phyloP scores from a whole-genome alignment of 495 filamentous ascomycete genomes.

The Neurospora africana region DNA sequence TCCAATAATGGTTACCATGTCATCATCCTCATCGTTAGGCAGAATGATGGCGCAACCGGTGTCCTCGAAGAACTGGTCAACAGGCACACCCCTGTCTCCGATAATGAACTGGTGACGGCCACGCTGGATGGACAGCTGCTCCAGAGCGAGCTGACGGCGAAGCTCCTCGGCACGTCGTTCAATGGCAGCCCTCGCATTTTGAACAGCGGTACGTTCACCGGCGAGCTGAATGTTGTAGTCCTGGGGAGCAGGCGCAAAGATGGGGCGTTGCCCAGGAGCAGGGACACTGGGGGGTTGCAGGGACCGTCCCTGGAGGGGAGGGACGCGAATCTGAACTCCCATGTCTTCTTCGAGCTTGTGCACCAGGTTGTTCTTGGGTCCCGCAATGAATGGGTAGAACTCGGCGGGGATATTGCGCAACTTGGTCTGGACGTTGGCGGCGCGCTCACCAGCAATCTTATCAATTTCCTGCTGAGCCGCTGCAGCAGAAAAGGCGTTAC shows the following conservation, averaged over 20 bases:
- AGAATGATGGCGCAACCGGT: slow-evolving; percentile 85
- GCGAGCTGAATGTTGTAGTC: slow-evolving; percentile 68
- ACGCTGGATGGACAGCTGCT: slow-evolving; percentile 63
- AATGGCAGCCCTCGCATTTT: slow-evolving; percentile 66
- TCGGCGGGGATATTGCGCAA: slow-evolving; percentile 77
- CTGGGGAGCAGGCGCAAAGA: slow-evolving; percentile 53
- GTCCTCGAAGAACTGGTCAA: slow-evolving; percentile 77
- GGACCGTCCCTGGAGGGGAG: slow-evolving; percentile 66
- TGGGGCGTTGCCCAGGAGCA: slow-evolving; percentile 48
- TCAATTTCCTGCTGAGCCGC: slow-evolving; percentile 73
- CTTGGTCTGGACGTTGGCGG: slow-evolving; percentile 65
- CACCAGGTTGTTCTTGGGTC: slow-evolving; percentile 58
- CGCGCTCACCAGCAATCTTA: slow-evolving; percentile 74
- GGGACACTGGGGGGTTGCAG: slow-evolving; percentile 57
- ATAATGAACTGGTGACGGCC: slow-evolving; percentile 87
- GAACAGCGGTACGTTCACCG: slow-evolving; percentile 76
- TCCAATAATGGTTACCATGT: slow-evolving; percentile 75
- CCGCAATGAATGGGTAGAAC: slow-evolving; percentile 91
- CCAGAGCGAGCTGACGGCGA: slow-evolving; percentile 53
- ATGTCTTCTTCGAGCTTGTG: slow-evolving; percentile 52
- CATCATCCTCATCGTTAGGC: slow-evolving; percentile 62
- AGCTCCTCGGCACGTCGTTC: slow-evolving; percentile 65
- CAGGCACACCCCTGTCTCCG: slow-evolving; percentile 61
- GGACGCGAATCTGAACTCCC: slow-evolving; percentile 65
- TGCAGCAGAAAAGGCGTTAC: slow-evolving; percentile 72